Evolutionary conservation across 768 basidiomycete species (phyloP).

Genomic region (Auriscalpium orientale): DNA sequence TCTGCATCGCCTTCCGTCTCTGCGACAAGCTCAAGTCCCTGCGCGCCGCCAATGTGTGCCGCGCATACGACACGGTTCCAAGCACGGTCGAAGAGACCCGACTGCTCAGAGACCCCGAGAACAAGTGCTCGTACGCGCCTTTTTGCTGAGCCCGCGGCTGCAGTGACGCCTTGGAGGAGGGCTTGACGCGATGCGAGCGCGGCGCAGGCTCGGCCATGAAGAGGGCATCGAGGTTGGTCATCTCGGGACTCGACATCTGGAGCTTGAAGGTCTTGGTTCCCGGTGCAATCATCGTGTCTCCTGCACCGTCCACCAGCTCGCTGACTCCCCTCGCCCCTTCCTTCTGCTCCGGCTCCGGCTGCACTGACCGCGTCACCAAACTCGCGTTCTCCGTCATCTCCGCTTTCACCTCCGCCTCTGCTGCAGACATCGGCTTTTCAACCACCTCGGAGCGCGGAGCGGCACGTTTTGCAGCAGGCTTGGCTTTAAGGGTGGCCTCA

Average conservation of each 20-base stretch:
- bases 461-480: too few species aligned
- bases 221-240: slow-evolving; percentile 9
- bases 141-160: slow-evolving; percentile 21
- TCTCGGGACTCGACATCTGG: neutral
- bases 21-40: slow-evolving; percentile 33
- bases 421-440: too few species aligned
- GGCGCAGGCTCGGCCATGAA: neutral
- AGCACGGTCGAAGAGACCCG: slow-evolving; percentile 22
- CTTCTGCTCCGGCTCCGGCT: too few species aligned
- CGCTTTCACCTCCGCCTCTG: too few species aligned
- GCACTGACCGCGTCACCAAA: too few species aligned
- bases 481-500: too few species aligned
- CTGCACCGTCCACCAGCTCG: too few species aligned
- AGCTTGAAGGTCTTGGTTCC: neutral
- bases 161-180: slow-evolving; percentile 1
- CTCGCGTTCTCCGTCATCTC: too few species aligned
- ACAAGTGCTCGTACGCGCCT: slow-evolving; percentile 37
- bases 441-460: too few species aligned
- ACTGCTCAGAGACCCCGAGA: slow-evolving; percentile 32
- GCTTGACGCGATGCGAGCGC: neutral
- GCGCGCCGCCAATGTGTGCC: slow-evolving; percentile 34
- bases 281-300: too few species aligned
- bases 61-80: slow-evolving; percentile 37
- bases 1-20: slow-evolving; percentile 31
- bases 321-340: too few species aligned